These are phyloP conservation scores for Gomphus sp. DNA, from an alignment of 1,284 basidiomycete species.

Conservation along the genomic window DNA sequence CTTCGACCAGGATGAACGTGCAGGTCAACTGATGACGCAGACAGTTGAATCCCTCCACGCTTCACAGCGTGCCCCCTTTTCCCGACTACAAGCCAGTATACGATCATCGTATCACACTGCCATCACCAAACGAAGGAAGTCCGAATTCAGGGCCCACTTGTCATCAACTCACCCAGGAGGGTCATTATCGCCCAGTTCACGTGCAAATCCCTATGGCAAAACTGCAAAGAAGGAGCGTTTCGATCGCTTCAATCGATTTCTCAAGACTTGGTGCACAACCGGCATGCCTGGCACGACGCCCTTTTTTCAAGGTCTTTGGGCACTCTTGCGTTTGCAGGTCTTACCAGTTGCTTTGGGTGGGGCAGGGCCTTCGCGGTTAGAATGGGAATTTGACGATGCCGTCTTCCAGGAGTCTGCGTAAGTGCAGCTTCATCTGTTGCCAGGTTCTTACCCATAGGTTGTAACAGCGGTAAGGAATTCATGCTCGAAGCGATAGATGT, in stretches of 20 bases:
- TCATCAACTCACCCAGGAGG: slow-evolving; percentile 62
- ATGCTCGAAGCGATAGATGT: slow-evolving; percentile 75
- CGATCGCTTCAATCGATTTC: slow-evolving; percentile 60
- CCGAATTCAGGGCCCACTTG: slow-evolving; percentile 70
- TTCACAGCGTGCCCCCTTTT: no score
- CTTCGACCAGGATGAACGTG: no score
- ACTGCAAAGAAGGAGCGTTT: slow-evolving; percentile 65
- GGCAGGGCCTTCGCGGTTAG: slow-evolving; percentile 52
- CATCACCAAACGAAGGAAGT: slow-evolving; percentile 55
- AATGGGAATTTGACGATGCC: slow-evolving; percentile 78
- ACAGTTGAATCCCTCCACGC: no score
- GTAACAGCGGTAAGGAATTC: slow-evolving; percentile 66
- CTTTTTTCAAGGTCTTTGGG: slow-evolving; percentile 72
- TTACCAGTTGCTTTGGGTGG: slow-evolving; percentile 66
- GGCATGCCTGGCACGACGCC: slow-evolving; percentile 75
- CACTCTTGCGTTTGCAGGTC: slow-evolving; percentile 61
- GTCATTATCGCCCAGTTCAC: slow-evolving; percentile 58
- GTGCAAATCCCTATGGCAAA: slow-evolving; percentile 48
- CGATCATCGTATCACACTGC: slow-evolving; percentile 68
- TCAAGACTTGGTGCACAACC: slow-evolving; percentile 67
- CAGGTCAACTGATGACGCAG: no score
- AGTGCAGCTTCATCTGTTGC: slow-evolving; percentile 25
- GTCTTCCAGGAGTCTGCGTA: slow-evolving; percentile 79
- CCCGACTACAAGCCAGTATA: slow-evolving; percentile 56
- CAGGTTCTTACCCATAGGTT: slow-evolving; percentile 12